Evolutionary conservation across 1,284 basidiomycete genomes (phyloP).

Genomic region (Xerocomus cyaneibrunnescens): DNA sequence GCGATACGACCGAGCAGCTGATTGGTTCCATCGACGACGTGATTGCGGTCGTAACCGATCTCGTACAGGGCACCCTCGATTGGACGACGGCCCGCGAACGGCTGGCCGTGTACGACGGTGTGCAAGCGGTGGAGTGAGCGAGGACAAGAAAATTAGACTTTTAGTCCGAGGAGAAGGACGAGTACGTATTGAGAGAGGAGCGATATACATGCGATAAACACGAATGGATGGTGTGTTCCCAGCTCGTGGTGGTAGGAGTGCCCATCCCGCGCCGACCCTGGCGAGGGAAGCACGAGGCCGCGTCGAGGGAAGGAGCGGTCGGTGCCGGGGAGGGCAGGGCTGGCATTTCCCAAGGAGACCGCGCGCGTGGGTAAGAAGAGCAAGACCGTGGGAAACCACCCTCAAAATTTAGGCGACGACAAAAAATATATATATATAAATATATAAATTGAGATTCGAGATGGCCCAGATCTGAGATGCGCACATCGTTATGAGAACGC

Average conservation of each 20-base stretch:
- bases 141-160: not conserved
- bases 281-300: not conserved
- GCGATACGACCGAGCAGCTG: constrained; percentile 91
- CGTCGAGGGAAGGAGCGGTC: not conserved
- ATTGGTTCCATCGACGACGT: constrained; percentile 95
- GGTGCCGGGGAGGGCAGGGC: not conserved
- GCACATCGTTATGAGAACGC: constrained; percentile 29
- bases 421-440: constrained; percentile 14
- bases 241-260: not conserved
- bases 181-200: not conserved
- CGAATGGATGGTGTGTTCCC: not conserved
- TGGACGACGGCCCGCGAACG: constrained; percentile 79
- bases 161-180: constrained; percentile 1
- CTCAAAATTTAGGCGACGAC: constrained; percentile 34
- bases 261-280: constrained; percentile 2
- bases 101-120: constrained; percentile 84
- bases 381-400: constrained; percentile 5
- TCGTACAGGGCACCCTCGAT: constrained; percentile 70
- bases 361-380: constrained; percentile 20
- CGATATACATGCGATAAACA: not conserved
- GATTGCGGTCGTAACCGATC: constrained; percentile 73
- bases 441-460: constrained; percentile 22
- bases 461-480: constrained; percentile 6
- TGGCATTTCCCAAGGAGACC: constrained; percentile 33
- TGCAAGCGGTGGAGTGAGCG: constrained; percentile 79